Evolutionary conservation across 208 protist genomes (phyloP).

Genomic region (Naegleria gruberi): DNA sequence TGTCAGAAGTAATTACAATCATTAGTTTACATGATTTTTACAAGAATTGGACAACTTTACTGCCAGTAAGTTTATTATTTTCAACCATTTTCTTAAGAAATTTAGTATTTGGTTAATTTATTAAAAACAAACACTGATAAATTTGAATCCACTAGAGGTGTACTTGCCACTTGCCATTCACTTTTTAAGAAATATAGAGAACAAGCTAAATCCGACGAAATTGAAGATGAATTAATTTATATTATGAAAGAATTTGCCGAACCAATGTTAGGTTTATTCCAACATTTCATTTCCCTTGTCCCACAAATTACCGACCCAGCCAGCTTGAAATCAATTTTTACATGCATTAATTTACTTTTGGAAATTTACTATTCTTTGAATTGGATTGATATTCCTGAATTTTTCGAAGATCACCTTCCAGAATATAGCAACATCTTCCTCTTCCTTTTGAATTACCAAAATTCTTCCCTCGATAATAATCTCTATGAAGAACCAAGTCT

Average conservation of each 20-base stretch:
- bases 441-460: conserved; percentile 52
- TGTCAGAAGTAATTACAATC: not conserved
- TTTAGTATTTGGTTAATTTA: not conserved
- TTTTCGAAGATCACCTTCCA: conserved; percentile 72
- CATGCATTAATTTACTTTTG: conserved; percentile 37
- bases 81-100: not conserved
- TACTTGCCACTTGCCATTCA: conserved; percentile 69
- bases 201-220: conserved; percentile 49
- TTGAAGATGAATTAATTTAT: conserved; percentile 53
- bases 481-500: conserved; percentile 33
- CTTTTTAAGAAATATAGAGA: conserved; percentile 76
- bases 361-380: conserved; percentile 68
- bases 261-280: conserved; percentile 17
- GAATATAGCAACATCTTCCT: conserved; percentile 50
- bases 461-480: conserved; percentile 19
- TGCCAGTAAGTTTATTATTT: not conserved
- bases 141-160: conserved; percentile 46
- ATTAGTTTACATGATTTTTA: conserved; percentile 2
- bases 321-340: conserved; percentile 17
- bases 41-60: conserved; percentile 2
- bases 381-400: conserved; percentile 82
- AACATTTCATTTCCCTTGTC: conserved; percentile 34
- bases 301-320: conserved; percentile 26
- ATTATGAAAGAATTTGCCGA: conserved; percentile 47
- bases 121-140: conserved; percentile 37